Conservation (phyloP, 164 flowering plant genomes). For the Nymphaea thermarum region DNA sequence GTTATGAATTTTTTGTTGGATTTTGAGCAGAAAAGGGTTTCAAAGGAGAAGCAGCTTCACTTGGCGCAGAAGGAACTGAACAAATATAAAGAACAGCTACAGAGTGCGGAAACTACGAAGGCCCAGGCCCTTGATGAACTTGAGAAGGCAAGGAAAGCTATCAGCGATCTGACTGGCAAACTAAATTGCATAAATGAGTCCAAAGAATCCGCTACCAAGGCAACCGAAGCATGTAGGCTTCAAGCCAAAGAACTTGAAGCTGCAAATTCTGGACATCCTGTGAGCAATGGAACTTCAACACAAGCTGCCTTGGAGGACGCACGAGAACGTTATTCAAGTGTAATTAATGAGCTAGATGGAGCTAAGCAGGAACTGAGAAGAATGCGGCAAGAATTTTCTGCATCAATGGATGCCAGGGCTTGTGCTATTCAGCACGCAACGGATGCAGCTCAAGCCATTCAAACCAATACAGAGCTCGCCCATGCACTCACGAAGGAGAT, state of each 20-base stretch:
- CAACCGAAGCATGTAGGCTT: constrained; percentile 44
- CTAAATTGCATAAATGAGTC: constrained; percentile 41
- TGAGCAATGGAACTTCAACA: constrained; percentile 22
- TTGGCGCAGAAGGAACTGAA: constrained; percentile 67
- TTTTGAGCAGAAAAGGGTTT: constrained; percentile 53
- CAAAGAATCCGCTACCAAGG: constrained; percentile 44
- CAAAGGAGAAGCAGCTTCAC: constrained; percentile 78
- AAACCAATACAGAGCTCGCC: constrained; percentile 41
- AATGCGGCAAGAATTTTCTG: constrained; percentile 52
- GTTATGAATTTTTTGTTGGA: neutral
- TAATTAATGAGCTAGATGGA: constrained; percentile 51
- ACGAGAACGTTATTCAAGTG: constrained; percentile 38
- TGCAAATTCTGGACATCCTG: constrained; percentile 15
- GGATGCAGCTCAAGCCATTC: constrained; percentile 47
- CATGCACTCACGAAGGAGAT: constrained; percentile 62
- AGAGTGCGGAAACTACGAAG: constrained; percentile 68
- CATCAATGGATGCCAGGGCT: constrained; percentile 39
- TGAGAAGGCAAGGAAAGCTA: constrained; percentile 57
- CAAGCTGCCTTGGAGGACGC: constrained; percentile 42
- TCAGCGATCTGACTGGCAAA: constrained; percentile 49
- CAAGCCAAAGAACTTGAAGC: constrained; percentile 46
- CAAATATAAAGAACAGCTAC: constrained; percentile 61
- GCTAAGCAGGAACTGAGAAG: constrained; percentile 67
- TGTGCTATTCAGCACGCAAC: constrained; percentile 42
- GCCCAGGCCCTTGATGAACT: constrained; percentile 63